phyloP scores from a whole-genome alignment of 2,329 filamentous ascomycete species.

The Exserohilum rostratum region DNA sequence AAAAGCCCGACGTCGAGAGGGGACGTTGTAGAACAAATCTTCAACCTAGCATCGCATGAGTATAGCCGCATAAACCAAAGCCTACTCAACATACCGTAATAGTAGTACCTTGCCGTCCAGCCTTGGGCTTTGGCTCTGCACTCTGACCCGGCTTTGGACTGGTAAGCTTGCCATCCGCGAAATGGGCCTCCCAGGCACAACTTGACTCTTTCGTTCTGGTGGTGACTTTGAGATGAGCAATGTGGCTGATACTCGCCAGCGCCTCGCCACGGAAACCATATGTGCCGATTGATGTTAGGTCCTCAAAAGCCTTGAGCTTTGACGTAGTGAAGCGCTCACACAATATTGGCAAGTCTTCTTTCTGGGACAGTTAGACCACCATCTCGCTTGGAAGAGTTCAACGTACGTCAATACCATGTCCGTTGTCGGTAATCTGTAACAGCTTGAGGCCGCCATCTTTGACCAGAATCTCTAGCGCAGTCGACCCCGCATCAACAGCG shows the following conservation, averaged over 20 bases:
- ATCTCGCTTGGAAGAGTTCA: neutral
- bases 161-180: conserved; percentile 79
- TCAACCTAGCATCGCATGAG: conserved; percentile 65
- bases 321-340: conserved; percentile 98
- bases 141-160: conserved; percentile 87
- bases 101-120: conserved; percentile 87
- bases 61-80: neutral
- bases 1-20: conserved; percentile 85
- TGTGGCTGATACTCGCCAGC: conserved; percentile 96
- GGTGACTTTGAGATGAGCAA: conserved; percentile 92
- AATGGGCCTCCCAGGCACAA: conserved; percentile 89
- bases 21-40: conserved; percentile 96
- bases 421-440: conserved; percentile 96
- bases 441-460: conserved; percentile 96
- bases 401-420: conserved; percentile 87
- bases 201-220: conserved; percentile 89
- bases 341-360: conserved; percentile 87
- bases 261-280: conserved; percentile 99
- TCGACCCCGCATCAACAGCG: conserved; percentile 95
- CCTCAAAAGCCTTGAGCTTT: conserved; percentile 92
- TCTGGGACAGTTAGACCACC: conserved; percentile 57
- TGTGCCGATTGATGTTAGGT: conserved; percentile 85
- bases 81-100: conserved; percentile 68
- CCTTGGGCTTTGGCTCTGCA: conserved; percentile 83
- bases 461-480: conserved; percentile 84